phyloP scores from a whole-genome alignment of 129 eudicot species.

The Tagetes erecta region DNA sequence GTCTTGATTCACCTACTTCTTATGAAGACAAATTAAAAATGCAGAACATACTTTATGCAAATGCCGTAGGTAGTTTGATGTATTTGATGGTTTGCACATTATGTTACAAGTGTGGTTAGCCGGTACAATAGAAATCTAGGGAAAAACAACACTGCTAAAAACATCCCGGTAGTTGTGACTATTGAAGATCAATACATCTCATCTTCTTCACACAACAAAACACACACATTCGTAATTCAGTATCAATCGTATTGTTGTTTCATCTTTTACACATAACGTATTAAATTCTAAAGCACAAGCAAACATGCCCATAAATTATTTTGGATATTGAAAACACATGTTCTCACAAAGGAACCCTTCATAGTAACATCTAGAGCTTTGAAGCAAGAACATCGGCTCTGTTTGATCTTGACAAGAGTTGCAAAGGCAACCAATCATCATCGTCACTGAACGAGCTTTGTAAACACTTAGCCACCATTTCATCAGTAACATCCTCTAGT shows the following conservation, averaged over 20 bases:
- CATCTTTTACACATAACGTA: background rate
- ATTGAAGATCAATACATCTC: too few species aligned
- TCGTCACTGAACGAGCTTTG: slow-evolving; percentile 15
- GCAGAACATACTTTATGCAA: too few species aligned
- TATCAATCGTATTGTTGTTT: background rate
- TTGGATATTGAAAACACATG: background rate
- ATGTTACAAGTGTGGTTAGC: too few species aligned
- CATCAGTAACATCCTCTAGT: slow-evolving; percentile 28
- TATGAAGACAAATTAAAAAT: too few species aligned
- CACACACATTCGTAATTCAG: too few species aligned
- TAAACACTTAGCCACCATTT: slow-evolving; percentile 35
- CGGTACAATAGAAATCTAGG: too few species aligned
- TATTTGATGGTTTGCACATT: too few species aligned
- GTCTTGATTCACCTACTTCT: too few species aligned
- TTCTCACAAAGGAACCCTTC: background rate
- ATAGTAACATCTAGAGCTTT: slow-evolving; percentile 20
- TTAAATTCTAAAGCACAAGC: background rate
- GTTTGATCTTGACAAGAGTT: slow-evolving; percentile 26
- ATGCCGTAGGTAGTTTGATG: too few species aligned
- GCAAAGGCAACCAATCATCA: slow-evolving; percentile 36
- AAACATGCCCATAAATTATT: background rate
- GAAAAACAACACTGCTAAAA: too few species aligned
- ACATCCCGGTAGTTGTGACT: too few species aligned
- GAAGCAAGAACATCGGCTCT: background rate
- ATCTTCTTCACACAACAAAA: too few species aligned